phyloP scores from a whole-genome alignment of 1,284 basidiomycete genomes.

The Ceratobasidium theobromae region DNA sequence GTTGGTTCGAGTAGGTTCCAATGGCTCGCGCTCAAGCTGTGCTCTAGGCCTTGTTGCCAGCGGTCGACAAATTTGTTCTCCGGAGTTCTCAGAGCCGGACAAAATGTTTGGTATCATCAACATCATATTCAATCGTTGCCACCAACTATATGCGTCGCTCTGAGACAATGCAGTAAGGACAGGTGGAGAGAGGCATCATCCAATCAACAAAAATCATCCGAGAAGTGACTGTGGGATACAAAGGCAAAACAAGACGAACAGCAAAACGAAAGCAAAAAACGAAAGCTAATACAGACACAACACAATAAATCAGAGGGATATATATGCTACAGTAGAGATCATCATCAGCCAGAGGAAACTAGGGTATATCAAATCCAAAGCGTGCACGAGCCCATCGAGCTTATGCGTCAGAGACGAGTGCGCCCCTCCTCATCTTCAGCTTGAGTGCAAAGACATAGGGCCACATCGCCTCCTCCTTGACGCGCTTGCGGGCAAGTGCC shows the following conservation, averaged over 20 bases:
- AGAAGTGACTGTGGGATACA: neutral
- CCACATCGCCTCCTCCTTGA: slow-evolving; percentile 23
- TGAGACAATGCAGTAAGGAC: neutral
- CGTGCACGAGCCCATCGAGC: neutral
- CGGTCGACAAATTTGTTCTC: no score
- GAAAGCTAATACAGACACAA: neutral
- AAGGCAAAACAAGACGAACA: neutral
- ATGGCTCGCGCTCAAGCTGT: neutral
- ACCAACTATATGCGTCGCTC: neutral
- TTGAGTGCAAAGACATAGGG: slow-evolving; percentile 28
- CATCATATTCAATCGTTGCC: neutral
- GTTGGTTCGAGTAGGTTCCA: neutral
- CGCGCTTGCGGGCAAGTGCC: slow-evolving; percentile 15
- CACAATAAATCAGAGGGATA: neutral
- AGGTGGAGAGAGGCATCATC: neutral
- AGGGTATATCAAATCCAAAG: neutral
- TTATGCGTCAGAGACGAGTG: slow-evolving; percentile 20
- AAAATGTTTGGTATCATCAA: neutral
- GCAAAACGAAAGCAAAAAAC: neutral
- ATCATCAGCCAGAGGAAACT: no score
- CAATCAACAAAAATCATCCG: neutral
- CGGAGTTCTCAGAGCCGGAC: neutral
- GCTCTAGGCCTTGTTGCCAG: no score
- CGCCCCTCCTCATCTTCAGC: slow-evolving; percentile 21
- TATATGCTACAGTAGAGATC: no score